Percentiles rank a stretch among this genome's conserved stretches.
Conservation (phyloP, 805 yeast genomes). For the Candida jianshihensis region DNA sequence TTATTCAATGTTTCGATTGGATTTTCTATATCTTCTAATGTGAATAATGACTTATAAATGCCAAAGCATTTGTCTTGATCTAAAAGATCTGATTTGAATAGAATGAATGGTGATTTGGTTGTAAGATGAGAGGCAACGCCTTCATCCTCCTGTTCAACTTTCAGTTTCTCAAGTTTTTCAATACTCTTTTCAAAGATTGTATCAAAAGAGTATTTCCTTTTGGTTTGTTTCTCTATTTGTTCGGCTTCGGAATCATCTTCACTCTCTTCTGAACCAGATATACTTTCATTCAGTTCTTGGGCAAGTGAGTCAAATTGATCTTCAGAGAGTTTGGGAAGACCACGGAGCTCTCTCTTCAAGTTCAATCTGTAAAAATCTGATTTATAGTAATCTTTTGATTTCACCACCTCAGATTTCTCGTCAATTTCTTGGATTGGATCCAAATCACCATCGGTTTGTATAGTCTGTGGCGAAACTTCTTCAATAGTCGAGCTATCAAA, state of each 20-base stretch:
- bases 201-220: slow-evolving; percentile 12
- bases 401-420: slow-evolving; percentile 1
- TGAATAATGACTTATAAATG: slow-evolving; percentile 58
- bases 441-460: slow-evolving; percentile 11
- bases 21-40: slow-evolving; percentile 29
- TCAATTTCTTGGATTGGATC: slow-evolving; percentile 6
- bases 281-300: slow-evolving; percentile 46
- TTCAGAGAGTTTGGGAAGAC: slow-evolving; percentile 41
- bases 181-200: slow-evolving; percentile 18
- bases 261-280: slow-evolving; percentile 52
- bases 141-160: slow-evolving; percentile 19
- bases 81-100: slow-evolving; percentile 44
- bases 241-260: slow-evolving; percentile 20
- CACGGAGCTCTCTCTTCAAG: slow-evolving; percentile 42
- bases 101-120: slow-evolving; percentile 63
- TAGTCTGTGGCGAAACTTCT: slow-evolving; percentile 20
- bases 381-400: slow-evolving; percentile 41
- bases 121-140: slow-evolving; percentile 45
- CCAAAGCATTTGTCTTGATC: slow-evolving; percentile 49
- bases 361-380: slow-evolving; percentile 56
- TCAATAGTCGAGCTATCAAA: slow-evolving; percentile 46
- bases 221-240: slow-evolving; percentile 1
- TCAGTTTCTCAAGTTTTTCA: slow-evolving; percentile 13
- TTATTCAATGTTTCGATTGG: slow-evolving; percentile 45
- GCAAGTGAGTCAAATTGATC: slow-evolving; percentile 51